Percentiles rank a stretch among this genome's conserved stretches.
Conservation (phyloP, 768 basidiomycete species). For the Leucosporidium creatinivorum region DNA sequence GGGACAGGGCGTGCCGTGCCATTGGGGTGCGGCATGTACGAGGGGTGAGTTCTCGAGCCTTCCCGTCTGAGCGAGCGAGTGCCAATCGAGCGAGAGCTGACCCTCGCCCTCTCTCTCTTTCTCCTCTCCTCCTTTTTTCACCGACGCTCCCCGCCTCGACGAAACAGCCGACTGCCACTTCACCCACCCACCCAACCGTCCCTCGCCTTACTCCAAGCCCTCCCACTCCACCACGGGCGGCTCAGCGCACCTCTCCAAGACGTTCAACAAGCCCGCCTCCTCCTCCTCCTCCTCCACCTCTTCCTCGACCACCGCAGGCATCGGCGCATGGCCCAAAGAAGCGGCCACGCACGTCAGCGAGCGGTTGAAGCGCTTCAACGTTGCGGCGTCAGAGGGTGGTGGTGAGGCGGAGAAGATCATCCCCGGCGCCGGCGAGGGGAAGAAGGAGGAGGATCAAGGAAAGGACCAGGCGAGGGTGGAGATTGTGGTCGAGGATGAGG, state of each 20-base stretch:
- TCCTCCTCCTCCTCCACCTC: background rate
- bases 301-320: background rate
- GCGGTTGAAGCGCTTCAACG: constrained; percentile 25
- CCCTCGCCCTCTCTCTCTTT: background rate
- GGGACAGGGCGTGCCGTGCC: constrained; percentile 51
- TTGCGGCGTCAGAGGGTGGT: background rate
- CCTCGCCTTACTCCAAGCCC: constrained; percentile 49
- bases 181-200: constrained; percentile 63
- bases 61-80: background rate
- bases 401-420: constrained; percentile 20
- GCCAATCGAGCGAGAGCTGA: no score
- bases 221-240: background rate
- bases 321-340: constrained; percentile 28
- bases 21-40: constrained; percentile 79
- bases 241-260: constrained; percentile 3
- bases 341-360: constrained; percentile 24
- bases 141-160: background rate
- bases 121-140: no score
- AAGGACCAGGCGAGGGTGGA: constrained; percentile 13
- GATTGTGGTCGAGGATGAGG: constrained; percentile 4
- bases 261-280: constrained; percentile 10
- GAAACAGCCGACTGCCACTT: constrained; percentile 64
- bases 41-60: constrained; percentile 44
- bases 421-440: constrained; percentile 12
- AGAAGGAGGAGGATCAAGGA: background rate